Base-by-base conservation (phyloP, 129 eudicot genomes). In the Lonicera japonica region DNA sequence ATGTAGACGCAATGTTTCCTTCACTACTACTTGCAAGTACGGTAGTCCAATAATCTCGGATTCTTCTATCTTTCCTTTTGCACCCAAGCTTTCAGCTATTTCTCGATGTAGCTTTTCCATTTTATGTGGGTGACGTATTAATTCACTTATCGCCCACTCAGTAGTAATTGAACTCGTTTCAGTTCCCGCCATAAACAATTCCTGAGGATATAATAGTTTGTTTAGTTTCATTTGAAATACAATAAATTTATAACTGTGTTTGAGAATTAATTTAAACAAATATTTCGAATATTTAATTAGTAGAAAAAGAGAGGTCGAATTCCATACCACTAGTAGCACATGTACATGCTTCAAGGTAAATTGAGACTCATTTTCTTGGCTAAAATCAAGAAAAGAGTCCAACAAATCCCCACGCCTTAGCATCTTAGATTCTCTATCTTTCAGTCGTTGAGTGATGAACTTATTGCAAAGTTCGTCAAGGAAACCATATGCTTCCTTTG, bases 311-410 rank as follows among this genome's bases (percentile, higher is more conserved):
- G 41, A 60, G 54, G 5, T 64, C 59, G 24, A 20, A 14, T 24
- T 24, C 24, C 65, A 54, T 67, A 78, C 83, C 83, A 73, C 68
- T n/a, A 73, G 60, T 45, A 78, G 51, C 48, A 68, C 53, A 25
- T 58, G 64, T 40, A 73, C 56, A 21, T 73, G 61, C 13, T 39
- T 68, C 46, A 68, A 43, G 17, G 41, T 56, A 53, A 73, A 73
- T 21, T 58, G 60, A 12, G 40, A 5, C 21, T 62, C 79, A 20
- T 62, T 36, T 4, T 60, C 63, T 12, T 76, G 21, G 24, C 76
- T 66, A 25, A 29, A 58, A 21, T 80, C 85, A 40, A 80, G 60
- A 63, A 80, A 20, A 1, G 64, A 68, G 68, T 80, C 85, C 73
- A 80, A 22, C 53, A 80, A 40, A 75, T 80, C 86, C 1, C 67